Evolutionary conservation across 176 grass and related monocot species (phyloP).

Genomic region (Juncus effusus): DNA sequence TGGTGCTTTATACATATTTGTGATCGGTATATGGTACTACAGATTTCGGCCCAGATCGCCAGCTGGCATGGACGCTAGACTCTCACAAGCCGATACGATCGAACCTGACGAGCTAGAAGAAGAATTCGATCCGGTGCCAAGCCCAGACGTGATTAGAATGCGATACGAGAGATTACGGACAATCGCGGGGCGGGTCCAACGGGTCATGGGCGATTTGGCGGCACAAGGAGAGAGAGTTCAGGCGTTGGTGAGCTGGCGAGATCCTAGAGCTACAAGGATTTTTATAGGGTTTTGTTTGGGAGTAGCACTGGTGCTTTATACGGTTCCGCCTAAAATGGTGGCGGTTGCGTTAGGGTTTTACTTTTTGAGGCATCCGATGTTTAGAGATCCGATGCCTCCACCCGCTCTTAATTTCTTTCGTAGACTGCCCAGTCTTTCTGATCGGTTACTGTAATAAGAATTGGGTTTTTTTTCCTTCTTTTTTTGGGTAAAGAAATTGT

Average conservation of each 20-base stretch:
- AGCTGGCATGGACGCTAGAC: slow-evolving; percentile 72
- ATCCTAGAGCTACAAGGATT: slow-evolving; percentile 83
- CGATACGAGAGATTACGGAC: slow-evolving; percentile 76
- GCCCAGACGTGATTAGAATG: slow-evolving; percentile 29
- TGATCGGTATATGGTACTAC: slow-evolving; percentile 91
- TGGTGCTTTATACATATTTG: slow-evolving; percentile 75
- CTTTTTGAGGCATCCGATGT: slow-evolving; percentile 94
- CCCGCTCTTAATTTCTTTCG: slow-evolving; percentile 92
- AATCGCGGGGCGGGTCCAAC: slow-evolving; percentile 73
- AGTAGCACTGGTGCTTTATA: slow-evolving; percentile 63
- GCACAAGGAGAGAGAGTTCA: slow-evolving; percentile 95
- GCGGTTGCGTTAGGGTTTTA: slow-evolving; percentile 92
- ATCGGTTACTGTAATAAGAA: slow-evolving; percentile 52
- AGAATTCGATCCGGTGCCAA: slow-evolving; percentile 82
- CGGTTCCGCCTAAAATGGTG: slow-evolving; percentile 92
- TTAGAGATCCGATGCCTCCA: slow-evolving; percentile 88
- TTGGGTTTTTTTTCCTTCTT: not conserved
- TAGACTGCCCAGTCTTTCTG: slow-evolving; percentile 80
- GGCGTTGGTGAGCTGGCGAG: slow-evolving; percentile 96
- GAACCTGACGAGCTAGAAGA: slow-evolving; percentile 89
- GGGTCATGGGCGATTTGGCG: slow-evolving; percentile 85
- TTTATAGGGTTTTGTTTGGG: slow-evolving; percentile 85
- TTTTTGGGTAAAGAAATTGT: slow-evolving; percentile 18
- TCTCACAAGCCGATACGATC: slow-evolving; percentile 92
- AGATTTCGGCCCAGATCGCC: slow-evolving; percentile 73